Evolutionary conservation across 2,329 filamentous ascomycete genomes (phyloP), one percentile per base, ranked within the genome.

Genomic region (Neofusicoccum parvum): DNA sequence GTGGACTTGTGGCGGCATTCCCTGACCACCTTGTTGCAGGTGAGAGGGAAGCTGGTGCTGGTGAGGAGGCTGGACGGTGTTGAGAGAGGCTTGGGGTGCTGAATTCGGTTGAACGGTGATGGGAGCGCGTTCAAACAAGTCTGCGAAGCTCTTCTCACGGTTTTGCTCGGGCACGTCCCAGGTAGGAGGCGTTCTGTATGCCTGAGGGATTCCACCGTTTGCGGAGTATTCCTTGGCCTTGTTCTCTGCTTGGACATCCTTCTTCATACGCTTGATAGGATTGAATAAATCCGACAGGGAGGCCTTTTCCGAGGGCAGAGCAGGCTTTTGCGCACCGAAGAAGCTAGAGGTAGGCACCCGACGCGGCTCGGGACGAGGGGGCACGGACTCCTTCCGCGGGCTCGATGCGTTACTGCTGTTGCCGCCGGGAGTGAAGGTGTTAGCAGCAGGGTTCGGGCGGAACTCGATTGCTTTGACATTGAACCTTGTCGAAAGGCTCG

Each of bases 1-100:
- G 72, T 89, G 87, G 53, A 89, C 84, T 70, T 89, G 87, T 32
- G 86, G 85, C 75, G 86, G 85, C 75, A 91, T 86, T 69, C 84
- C 87, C 65, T 90, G 89, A 2, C 85, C 86, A 15, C 87, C 87
- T 68, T 92, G 90, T 72, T 92, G 93, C 68, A 96, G 86, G 73
- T 96, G 92, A 74, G 90, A 87, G 0, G 92, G 92, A 32, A 96
- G 81, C 73, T 95, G 93, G 70, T 95, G 91, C 70, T 94, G 91
- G 72, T 95, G 93, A 41, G 92, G 85, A 69, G 92, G 84, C 66
- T 91, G 90, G 4, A 90, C 88, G 67, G 90, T 87, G 17, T 80
- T 81, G 17, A 66, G 43, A 67, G 82, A 79, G 50, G 88, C 87
- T 73, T 92, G 89, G 43, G 88, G 80, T 12, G 87, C 86, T 68